A percentile compares a stretch with the other conserved stretches of the same genome.
These are phyloP conservation scores for Colletotrichum abscissum DNA, from an alignment of 2,329 filamentous ascomycete genomes.

Conservation along the genomic window DNA sequence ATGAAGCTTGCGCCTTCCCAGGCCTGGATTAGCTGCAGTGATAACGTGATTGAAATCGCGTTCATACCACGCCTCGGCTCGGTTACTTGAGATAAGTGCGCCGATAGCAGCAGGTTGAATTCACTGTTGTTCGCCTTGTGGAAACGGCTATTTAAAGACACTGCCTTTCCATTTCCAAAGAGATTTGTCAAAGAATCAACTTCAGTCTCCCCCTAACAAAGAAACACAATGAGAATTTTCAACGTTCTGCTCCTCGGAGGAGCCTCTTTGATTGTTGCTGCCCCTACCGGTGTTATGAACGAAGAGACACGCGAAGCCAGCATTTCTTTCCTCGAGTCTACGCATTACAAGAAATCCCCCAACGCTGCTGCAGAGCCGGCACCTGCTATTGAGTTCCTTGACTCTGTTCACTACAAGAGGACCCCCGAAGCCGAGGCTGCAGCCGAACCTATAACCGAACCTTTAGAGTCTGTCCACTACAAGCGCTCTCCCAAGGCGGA, in stretches of 20 bases:
- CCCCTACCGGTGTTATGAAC: neutral
- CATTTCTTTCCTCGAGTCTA: neutral
- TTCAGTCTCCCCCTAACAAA: neutral
- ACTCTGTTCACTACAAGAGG: constrained; percentile 16
- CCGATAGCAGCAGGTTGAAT: too few relatives aligned
- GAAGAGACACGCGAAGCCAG: neutral
- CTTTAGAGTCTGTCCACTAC: constrained; percentile 16
- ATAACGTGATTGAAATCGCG: too few relatives aligned
- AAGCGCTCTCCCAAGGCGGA: constrained; percentile 14
- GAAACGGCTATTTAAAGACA: neutral
- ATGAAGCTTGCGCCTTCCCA: too few relatives aligned
- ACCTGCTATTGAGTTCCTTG: neutral
- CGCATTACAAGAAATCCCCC: neutral
- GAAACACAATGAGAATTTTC: neutral
- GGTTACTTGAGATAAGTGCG: too few relatives aligned
- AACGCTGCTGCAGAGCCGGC: neutral
- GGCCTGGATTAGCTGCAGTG: too few relatives aligned
- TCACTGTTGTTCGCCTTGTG: too few relatives aligned
- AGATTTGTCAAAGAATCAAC: neutral
- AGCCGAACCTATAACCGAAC: constrained; percentile 2
- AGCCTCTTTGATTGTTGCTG: constrained; percentile 1
- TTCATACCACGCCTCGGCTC: too few relatives aligned
- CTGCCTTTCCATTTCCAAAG: neutral
- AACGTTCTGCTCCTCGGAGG: neutral
- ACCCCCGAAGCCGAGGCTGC: constrained; percentile 3